Evolutionary conservation across 106 monocot genomes (phyloP), one percentile per base, ranked within the genome.

Genomic region (Acorus gramineus): DNA sequence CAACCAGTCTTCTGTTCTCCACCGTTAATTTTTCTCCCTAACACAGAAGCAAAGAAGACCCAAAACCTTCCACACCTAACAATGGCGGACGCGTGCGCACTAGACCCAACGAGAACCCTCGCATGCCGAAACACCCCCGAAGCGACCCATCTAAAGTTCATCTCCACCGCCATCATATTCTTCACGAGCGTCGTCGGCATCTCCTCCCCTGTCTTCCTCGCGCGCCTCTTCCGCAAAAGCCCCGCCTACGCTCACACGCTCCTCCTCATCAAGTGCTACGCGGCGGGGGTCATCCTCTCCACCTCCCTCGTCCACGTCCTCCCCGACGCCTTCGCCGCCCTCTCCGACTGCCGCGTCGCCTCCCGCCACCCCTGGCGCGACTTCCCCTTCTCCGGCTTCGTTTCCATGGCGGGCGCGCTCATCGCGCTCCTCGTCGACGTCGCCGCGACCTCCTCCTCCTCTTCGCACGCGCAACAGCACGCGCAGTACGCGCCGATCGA

Each of bases 221-320:
- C 94, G 4, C 81, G 84, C 44, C 50, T 82, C 49, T 82, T 95
- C 73, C 55, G 68, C 47, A 66, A 78, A 6, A 75, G 76, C 56
- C 77, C 84, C 3, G 67, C 72, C 42, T 89, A 86, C 75, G 60
- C 58, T 14, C 42, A 14, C 11, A 70, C 84, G 5, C 81, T 95
- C 6, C 86, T 86, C 60, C 62, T 95, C 49, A 85, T 95, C 77
- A 95, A 95, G 82, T 90, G 86, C 82, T 95, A 84, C 66, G 89
- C 89, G 52, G 94, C 94, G 7, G 94, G 94, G 10, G 94, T 95
- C 55, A 84, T 95, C 71, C 80, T 95, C 58, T 86, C 94, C 4
- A 95, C 94, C 3, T 80, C 94, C 53, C 90, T 95, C 62, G 94
- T 95, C 71, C 94, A 95, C 58, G 94, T 95, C 66, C 82, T 90